Conservation (phyloP, 768 basidiomycete species). For the Amanita molliuscula region DNA sequence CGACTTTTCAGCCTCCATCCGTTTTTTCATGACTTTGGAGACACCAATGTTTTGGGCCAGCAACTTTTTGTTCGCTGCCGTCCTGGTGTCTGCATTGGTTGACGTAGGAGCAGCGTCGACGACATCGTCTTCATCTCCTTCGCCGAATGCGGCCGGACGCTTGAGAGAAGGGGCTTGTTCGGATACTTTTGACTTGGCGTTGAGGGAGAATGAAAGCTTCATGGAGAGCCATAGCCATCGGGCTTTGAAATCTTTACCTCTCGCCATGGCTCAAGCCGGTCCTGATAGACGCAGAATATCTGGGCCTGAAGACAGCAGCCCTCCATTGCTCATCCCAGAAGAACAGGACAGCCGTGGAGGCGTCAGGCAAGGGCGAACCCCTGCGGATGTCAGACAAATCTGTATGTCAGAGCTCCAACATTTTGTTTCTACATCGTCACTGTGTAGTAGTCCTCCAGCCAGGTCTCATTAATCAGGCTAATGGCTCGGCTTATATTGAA, state of each 20-base stretch:
- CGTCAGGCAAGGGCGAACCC: constrained; percentile 38
- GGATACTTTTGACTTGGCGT: constrained; percentile 41
- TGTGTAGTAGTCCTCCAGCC: constrained; percentile 65
- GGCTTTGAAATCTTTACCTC: constrained; percentile 21
- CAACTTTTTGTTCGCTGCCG: constrained; percentile 41
- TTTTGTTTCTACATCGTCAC: neutral
- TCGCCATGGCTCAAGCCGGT: constrained; percentile 37
- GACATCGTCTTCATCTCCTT: constrained; percentile 53
- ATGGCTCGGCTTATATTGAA: constrained; percentile 96
- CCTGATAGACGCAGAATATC: constrained; percentile 86
- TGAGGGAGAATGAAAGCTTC: constrained; percentile 88
- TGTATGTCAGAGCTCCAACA: constrained; percentile 39
- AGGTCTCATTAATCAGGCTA: constrained; percentile 86
- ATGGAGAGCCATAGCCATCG: constrained; percentile 31
- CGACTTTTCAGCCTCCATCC: constrained; percentile 68
- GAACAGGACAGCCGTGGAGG: constrained; percentile 19
- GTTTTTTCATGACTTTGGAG: constrained; percentile 58
- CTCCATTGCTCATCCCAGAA: constrained; percentile 48
- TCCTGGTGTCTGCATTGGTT: constrained; percentile 22
- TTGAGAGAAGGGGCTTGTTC: constrained; percentile 36
- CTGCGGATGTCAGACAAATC: constrained; percentile 72
- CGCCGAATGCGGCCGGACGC: constrained; percentile 52
- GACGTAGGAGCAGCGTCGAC: constrained; percentile 39
- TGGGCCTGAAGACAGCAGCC: constrained; percentile 77
- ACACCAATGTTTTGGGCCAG: constrained; percentile 48